Base-by-base conservation (phyloP, 2,329 filamentous ascomycete species). In the Apiospora phragmitis region DNA sequence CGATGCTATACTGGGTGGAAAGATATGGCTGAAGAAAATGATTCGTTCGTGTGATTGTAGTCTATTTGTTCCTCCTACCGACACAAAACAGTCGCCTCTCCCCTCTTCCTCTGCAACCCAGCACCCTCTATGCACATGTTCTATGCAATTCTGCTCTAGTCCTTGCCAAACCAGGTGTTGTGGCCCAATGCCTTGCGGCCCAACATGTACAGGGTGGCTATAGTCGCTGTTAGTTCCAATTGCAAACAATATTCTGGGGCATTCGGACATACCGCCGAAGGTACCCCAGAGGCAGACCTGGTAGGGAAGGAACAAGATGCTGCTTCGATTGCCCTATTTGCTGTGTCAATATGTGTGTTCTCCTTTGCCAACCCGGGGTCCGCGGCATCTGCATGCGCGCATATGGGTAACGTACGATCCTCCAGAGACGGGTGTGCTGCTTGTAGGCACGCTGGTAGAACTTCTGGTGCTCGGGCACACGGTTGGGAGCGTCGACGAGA, bases 391-490 rank as follows among this genome's bases (percentile, higher is more conserved):
- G 47, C 47, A 26, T 67, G 68, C 51, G 51, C 32, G 32, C 68
- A 35, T 59, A 59, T 32, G 16, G 41, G 70, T 51, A 55, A 87
- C 91, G 81, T 88, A 95, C 93, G 84, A 94, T 94, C 83, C 89
- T 86, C 93, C 93, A 95, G 81, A 93, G 83, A 78, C 93, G 90
- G 76, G 90, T 85, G 81, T 91, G 89, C 74, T 85, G 83, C 78
- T 88, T 89, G 83, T 92, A 92, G 77, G 93, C 91, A 75, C 87
- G 85, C 85, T 94, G 93, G 86, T 93, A 94, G 77, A 89, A 83
- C 79, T 89, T 87, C 88, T 95, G 93, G 85, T 92, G 88, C 80
- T 92, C 78, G 70, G 92, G 92, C 78, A 95, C 93, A 79, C 88
- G 89, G 89, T 95, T 95, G 81, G 89, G 87, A 82, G 91, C 90